Evolutionary conservation across 139 green algal genomes (phyloP), one percentile per base, ranked within the genome.

Genomic region (Gonium pectorale): DNA sequence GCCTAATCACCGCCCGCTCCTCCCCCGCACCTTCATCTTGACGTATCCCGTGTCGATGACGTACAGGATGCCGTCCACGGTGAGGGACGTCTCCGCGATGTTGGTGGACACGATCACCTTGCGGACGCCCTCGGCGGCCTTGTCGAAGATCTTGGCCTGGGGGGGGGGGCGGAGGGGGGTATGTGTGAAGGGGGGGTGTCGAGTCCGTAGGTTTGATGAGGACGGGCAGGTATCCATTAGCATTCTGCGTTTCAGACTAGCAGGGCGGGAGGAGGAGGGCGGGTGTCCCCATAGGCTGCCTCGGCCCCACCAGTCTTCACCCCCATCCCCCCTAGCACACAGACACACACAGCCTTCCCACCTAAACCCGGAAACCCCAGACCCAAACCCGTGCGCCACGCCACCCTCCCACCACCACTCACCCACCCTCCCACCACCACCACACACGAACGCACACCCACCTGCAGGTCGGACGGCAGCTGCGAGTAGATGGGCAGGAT

Each of bases 31-130:
- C 89, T 98, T 94, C 78, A 93, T 90, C 79, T 97, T 97, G 33
- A 91, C 86, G 44, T 95, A 96, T 0, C 88, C 90, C 27, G 88
- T 86, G 87, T 99, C 97, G 27, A 99, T 95, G 3, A 99, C 97
- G 81, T 98, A 99, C 88, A 98, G 98, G 90, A 99, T 98, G 84
- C 97, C 97, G 86, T 99, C 97, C 63, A 99, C 99, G 46, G 97
- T 99, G 27, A 99, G 93, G 0, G 91, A 97, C 17, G 97, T 96
- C 88, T 99, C 97, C 0, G 97, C 97, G 73, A 99, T 99, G 93
- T 99, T 99, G 88, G 97, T 99, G 54, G 97, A 97, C 67, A 99
- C 95, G n/a, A 99, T 96, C 49, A 86, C 90, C 88, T 99, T 99
- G 52, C 97, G 94, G 22, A 87, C 87, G 27, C 97, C 97, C 7